A percentile compares a stretch with the other conserved stretches of the same genome.
Conservation (phyloP, 78 protist genomes). For the slime mould (Dictyostelium discoideum) region dicty_2.7 NC_007089.4:1023001-1023500, state of each 20-base stretch:
- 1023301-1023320: background rate
- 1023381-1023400: background rate
- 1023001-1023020: slow-evolving; percentile 48
- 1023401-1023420: background rate
- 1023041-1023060: slow-evolving; percentile 69
- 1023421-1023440: background rate
- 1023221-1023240: background rate
- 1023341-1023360: background rate
- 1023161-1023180: background rate
- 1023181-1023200: background rate
- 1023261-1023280: background rate
- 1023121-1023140: background rate
- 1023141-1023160: background rate
- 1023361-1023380: background rate
- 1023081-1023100: background rate
- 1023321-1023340: background rate
- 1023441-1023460: background rate
- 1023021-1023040: slow-evolving; percentile 53
- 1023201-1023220: background rate
- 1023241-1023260: background rate
- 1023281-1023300: background rate
- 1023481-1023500: background rate
- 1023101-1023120: background rate
- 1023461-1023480: background rate
- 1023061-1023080: slow-evolving; percentile 20